Evolutionary conservation across 352 stramenopile species (phyloP), one percentile per base, ranked within the genome.

Genomic region (Phytopythium aichiense): DNA sequence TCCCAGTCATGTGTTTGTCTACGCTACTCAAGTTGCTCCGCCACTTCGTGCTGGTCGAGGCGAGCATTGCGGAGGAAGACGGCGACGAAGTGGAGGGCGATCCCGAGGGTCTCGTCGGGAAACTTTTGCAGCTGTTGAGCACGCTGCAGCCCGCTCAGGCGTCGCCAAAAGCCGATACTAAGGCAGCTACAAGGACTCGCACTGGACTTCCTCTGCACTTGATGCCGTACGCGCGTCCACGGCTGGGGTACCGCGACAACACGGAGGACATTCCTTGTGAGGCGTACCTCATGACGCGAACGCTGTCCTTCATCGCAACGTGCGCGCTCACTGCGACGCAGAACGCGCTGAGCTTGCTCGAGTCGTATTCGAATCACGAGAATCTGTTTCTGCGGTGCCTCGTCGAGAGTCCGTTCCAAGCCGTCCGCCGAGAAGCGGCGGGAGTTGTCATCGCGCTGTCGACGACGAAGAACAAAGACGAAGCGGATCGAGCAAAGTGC

Each of bases 21-120:
- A 89, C 87, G 25, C 58, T 93, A 38, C 66, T 91, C n/a, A 84
- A 89, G 30, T 56, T 93, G 25, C 65, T 93, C 40, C 76, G 78
- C 7, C 82, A 90, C 73, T 90, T 90, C 43, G 71, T 89, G 23
- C 42, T 87, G 30, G 69, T 91, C 2, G 73, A 86, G 53, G 70
- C 63, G 15, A 69, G 74, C 56, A 53, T 75, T 46, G 62, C 50
- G 4, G 69, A 77, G 18, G 63, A 77, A 58, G 71, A 66, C 33
- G 74, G 66, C 33, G 59, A 69, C 46, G 56, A 31, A 13, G 1
- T 64, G 1, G 55, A 69, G 57, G 55, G 33, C 38, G 71, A 77
- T 38, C 48, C 62, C 2, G 63, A 76, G 48, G 54, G 68, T 15
- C 52, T 88, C 22, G 71, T 86, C 69, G 55, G 70, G 45, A 67